phyloP scores from a whole-genome alignment of 129 eudicot genomes.

The Pseudognaphalium luteoalbum region DNA sequence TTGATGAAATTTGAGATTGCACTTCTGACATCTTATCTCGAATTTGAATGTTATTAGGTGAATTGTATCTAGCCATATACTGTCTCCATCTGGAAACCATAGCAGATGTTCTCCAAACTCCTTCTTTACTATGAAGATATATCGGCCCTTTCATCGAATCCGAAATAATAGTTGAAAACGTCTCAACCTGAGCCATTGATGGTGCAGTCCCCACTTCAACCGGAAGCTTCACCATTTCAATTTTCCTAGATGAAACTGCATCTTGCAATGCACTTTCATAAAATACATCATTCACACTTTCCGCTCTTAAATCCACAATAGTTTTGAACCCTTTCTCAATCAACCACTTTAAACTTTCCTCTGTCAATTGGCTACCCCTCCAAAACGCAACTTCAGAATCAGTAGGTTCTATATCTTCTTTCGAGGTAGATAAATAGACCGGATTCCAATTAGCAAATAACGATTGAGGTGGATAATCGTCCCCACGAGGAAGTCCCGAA shows the following conservation, averaged over 20 bases:
- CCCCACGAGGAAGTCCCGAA: conserved; percentile 83
- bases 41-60: conserved; percentile 23
- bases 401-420: conserved; percentile 49
- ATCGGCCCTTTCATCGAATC: conserved; percentile 62
- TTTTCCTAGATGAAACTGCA: conserved; percentile 59
- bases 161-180: conserved; percentile 64
- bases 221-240: conserved; percentile 73
- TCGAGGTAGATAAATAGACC: conserved; percentile 63
- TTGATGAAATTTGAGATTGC: conserved; percentile 26
- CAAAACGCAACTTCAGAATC: conserved; percentile 70
- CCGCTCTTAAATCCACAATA: conserved; percentile 90
- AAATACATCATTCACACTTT: conserved; percentile 76
- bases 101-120: conserved; percentile 84
- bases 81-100: conserved; percentile 97
- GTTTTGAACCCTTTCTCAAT: conserved; percentile 81
- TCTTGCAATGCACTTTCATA: conserved; percentile 57
- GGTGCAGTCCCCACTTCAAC: conserved; percentile 89
- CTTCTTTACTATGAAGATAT: conserved; percentile 91
- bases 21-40: conserved; percentile 29
- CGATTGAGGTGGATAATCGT: conserved; percentile 64
- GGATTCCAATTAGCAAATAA: conserved; percentile 93
- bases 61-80: conserved; percentile 40
- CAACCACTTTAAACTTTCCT: conserved; percentile 87
- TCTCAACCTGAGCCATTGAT: conserved; percentile 74
- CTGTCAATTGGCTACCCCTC: conserved; percentile 95